Conservation (phyloP, 306 rosid genomes). For the Aeschynomene evenia region DNA sequence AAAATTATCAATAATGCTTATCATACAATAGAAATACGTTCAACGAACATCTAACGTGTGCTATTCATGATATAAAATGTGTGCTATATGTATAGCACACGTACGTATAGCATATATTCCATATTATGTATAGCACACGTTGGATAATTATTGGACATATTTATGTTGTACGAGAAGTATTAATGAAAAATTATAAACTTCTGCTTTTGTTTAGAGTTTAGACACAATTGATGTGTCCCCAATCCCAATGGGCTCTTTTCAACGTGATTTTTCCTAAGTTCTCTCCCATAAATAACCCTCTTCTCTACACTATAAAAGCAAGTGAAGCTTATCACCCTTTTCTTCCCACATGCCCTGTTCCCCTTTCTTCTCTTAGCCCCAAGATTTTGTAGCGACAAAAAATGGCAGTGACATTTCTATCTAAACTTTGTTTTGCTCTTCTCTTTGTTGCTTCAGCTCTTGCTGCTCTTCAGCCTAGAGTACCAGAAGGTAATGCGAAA, state of each 20-base stretch:
- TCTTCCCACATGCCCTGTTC: constrained; percentile 7
- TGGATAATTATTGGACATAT: too few species aligned
- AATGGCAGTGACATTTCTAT: constrained; percentile 46
- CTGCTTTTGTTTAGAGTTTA: too few species aligned
- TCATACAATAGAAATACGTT: too few species aligned
- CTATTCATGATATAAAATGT: too few species aligned
- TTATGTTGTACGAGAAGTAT: too few species aligned
- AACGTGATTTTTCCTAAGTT: constrained; percentile 55
- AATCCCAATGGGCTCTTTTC: background rate
- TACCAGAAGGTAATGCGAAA: constrained; percentile 56
- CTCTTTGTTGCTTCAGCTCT: constrained; percentile 46
- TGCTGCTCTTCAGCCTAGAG: constrained; percentile 46
- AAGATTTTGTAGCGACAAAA: background rate
- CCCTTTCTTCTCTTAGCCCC: background rate
- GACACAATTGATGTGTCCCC: constrained; percentile 33
- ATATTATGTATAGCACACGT: too few species aligned
- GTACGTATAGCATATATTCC: too few species aligned
- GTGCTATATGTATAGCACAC: too few species aligned
- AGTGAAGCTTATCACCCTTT: constrained; percentile 20
- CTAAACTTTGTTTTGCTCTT: constrained; percentile 37
- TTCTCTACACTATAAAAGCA: constrained; percentile 40
- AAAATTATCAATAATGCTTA: too few species aligned
- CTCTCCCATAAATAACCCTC: constrained; percentile 19
- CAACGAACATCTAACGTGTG: too few species aligned
- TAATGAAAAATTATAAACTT: too few species aligned